Percentiles rank a stretch among this genome's conserved stretches.
Evolutionary conservation across 768 basidiomycete genomes (phyloP).

Genomic region (Suillus fuscotomentosus): DNA sequence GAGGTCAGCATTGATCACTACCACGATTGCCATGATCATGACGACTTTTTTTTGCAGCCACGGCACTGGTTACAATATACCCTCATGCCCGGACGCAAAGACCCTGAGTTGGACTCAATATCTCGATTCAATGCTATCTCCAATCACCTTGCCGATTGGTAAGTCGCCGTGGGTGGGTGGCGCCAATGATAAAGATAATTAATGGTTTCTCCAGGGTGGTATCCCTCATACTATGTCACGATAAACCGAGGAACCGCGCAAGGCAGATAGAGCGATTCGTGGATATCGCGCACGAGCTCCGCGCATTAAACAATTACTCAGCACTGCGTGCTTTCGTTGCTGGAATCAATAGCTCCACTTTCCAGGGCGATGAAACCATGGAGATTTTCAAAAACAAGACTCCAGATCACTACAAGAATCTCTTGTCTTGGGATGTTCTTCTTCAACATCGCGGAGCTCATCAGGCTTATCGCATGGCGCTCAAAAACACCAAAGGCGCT

Average conservation of each 20-base stretch:
- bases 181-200: conserved; percentile 4
- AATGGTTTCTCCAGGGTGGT: conserved; percentile 64
- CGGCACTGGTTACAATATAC: conserved; percentile 86
- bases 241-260: conserved; percentile 71
- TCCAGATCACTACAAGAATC: conserved; percentile 71
- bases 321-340: conserved; percentile 91
- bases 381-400: conserved; percentile 66
- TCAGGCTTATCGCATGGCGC: conserved; percentile 86
- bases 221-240: conserved; percentile 86
- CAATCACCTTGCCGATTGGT: conserved; percentile 87
- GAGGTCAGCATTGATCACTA: conserved; percentile 48
- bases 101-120: conserved; percentile 66
- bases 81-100: conserved; percentile 65
- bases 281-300: conserved; percentile 76
- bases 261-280: conserved; percentile 88
- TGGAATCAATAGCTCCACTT: conserved; percentile 83
- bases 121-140: conserved; percentile 71
- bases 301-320: conserved; percentile 88
- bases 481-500: conserved; percentile 80
- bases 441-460: conserved; percentile 81
- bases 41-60: conserved; percentile 47
- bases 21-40: conserved; percentile 1
- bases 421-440: conserved; percentile 82
- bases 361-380: conserved; percentile 75
- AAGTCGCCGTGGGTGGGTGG: conserved; percentile 19